A percentile compares a stretch with the other conserved stretches of the same genome.
phyloP scores from a whole-genome alignment of 2,329 filamentous ascomycete genomes.

The Cercospora nicotianae region DNA sequence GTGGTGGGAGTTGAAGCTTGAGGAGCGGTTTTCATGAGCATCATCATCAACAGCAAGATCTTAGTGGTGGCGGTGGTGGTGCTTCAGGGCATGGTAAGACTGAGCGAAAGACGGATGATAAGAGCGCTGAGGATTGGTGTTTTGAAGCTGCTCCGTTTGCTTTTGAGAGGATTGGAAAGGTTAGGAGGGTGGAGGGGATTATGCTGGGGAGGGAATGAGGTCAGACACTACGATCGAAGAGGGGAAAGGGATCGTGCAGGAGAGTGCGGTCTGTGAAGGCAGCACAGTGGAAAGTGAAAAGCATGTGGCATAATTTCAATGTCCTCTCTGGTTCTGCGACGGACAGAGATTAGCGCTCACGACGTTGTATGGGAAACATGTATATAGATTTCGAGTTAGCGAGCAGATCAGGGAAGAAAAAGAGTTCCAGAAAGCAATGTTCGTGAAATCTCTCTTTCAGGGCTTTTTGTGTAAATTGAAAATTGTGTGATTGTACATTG shows the following conservation, averaged over 20 bases:
- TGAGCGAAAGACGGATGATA: not conserved
- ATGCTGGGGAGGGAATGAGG: not conserved
- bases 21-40: conserved; percentile 6
- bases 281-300: too few relatives aligned
- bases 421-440: not conserved
- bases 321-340: not conserved
- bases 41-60: not conserved
- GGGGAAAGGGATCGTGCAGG: not conserved
- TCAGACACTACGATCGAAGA: not conserved
- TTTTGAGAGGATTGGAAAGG: conserved; percentile 6
- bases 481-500: not conserved
- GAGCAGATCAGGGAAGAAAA: not conserved
- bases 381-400: not conserved
- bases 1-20: conserved; percentile 10
- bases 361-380: not conserved
- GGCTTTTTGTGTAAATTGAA: not conserved
- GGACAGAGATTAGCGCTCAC: not conserved
- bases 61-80: not conserved
- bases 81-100: not conserved
- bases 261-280: too few relatives aligned
- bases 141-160: conserved; percentile 5
- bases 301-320: not conserved
- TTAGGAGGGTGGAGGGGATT: not conserved
- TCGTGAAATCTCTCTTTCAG: not conserved
- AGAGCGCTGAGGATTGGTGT: not conserved